Base-by-base conservation (phyloP, 2,329 filamentous ascomycete species). In the Xylariaceae sp. region DNA sequence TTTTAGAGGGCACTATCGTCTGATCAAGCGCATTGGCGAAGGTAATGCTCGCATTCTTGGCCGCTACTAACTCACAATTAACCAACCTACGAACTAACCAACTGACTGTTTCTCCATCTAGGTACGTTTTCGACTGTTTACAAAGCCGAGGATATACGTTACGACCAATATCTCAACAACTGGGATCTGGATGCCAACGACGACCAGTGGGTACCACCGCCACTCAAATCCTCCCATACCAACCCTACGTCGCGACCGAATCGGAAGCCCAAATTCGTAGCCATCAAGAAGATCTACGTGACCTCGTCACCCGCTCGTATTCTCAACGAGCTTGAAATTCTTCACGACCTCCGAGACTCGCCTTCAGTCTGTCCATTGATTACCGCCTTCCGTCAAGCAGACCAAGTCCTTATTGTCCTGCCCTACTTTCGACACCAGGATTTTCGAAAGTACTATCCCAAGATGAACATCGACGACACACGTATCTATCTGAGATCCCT, bases 221-320 rank as follows among this genome's bases (percentile, higher is more conserved):
- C 85, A 0, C 68, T 83, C 8, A 87, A 83, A 67, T 67, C 77
- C 71, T 67, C 77, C 6, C 75, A 75, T 42, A 67, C 72, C 47
- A 70, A 68, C 26, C 69, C 70, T 41, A 65, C 66, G 40, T 64
- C 69, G 51, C 62, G 68, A 26, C 70, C 70, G 41, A 74, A 74
- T 52, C 75, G 74, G 49, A 79, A 75, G 62, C 77, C 87, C 29
- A 89, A 87, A 68, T 97, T 87, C 67, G 95, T 99, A 59, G 94
- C 95, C 26, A 89, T 99, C 72, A 99, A 99, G 76, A 99, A 99
- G 76, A 99, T 99, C 64, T 99, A 99, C 71, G 94, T 97, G 61
- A 99, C 95, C 0, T 96, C 91, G 59, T 96, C 91, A 62, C 94
- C 94, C 0, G 80, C 86, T 31, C 88, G 94, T 45, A 97, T 99